A percentile compares a stretch with the other conserved stretches of the same genome.
phyloP scores from a whole-genome alignment of 495 filamentous ascomycete species.

The Hypomontagnella monticulosa region DNA sequence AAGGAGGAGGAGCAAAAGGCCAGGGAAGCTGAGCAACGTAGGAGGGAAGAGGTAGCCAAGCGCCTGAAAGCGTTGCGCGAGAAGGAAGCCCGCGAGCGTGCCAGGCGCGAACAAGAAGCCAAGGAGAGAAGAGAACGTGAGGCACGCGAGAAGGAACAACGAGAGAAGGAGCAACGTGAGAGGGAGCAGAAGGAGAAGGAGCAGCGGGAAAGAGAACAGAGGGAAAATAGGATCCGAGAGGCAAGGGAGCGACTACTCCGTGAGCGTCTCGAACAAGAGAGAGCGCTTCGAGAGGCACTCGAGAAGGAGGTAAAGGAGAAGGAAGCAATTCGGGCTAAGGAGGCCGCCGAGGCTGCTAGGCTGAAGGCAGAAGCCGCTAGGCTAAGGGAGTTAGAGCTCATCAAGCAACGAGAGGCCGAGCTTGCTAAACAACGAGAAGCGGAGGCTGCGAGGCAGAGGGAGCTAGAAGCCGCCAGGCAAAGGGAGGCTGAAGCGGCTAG shows the following conservation, averaged over 20 bases:
- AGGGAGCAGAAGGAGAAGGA: constrained; percentile 59
- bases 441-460: constrained; percentile 41
- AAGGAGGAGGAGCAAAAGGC: constrained; percentile 67
- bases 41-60: constrained; percentile 60
- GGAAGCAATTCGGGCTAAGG: constrained; percentile 51
- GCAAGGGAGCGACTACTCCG: constrained; percentile 49
- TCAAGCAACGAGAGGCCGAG: constrained; percentile 38
- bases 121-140: constrained; percentile 48
- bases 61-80: constrained; percentile 65
- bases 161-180: constrained; percentile 51
- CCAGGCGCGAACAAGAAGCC: constrained; percentile 61
- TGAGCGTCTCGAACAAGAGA: constrained; percentile 52
- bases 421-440: constrained; percentile 23
- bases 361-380: constrained; percentile 46
- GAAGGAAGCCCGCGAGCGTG: constrained; percentile 68
- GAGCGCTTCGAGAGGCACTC: constrained; percentile 45
- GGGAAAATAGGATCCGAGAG: constrained; percentile 47
- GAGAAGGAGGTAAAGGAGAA: constrained; percentile 51
- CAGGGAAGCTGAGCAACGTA: constrained; percentile 58
- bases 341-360: constrained; percentile 39
- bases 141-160: constrained; percentile 49
- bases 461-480: constrained; percentile 39
- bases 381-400: constrained; percentile 43
- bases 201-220: constrained; percentile 53
- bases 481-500: constrained; percentile 44